Evolutionary conservation across 768 basidiomycete species (phyloP).

Genomic region (Termitomyces sp.): DNA sequence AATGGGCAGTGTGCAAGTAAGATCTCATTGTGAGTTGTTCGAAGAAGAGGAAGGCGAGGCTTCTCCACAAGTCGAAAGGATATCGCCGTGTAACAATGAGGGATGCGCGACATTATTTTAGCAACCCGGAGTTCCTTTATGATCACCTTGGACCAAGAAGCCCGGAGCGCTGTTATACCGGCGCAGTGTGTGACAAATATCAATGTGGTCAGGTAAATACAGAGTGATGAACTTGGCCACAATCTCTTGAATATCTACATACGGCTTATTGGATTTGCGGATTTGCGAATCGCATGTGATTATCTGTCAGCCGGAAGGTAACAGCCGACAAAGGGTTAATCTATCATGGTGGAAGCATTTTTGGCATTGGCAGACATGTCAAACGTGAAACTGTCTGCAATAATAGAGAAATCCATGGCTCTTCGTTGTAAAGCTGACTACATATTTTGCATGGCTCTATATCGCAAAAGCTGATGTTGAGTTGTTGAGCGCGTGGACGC

Average conservation of each 20-base stretch:
- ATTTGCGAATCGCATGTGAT: too few relatives aligned
- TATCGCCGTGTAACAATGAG: background rate
- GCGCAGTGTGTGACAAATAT: background rate
- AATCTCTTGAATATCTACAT: too few relatives aligned
- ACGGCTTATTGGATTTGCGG: too few relatives aligned
- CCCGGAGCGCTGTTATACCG: background rate
- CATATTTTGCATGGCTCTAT: too few relatives aligned
- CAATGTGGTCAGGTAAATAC: too few relatives aligned
- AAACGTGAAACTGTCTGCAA: background rate
- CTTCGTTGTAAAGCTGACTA: background rate
- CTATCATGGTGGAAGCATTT: background rate
- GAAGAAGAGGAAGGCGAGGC: background rate
- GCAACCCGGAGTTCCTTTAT: background rate
- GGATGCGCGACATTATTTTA: background rate
- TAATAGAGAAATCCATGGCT: too few relatives aligned
- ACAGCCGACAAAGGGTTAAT: background rate
- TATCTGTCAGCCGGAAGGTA: background rate
- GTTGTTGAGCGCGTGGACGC: slow-evolving; percentile 9
- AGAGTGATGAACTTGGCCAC: too few relatives aligned
- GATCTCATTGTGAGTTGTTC: background rate
- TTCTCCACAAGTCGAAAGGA: background rate
- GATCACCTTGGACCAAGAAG: background rate
- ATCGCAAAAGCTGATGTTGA: background rate
- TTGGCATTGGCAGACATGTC: background rate
- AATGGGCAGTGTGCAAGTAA: background rate